Evolutionary conservation across 208 protist genomes (phyloP).

Genomic region (Crithidia mellificae): DNA sequence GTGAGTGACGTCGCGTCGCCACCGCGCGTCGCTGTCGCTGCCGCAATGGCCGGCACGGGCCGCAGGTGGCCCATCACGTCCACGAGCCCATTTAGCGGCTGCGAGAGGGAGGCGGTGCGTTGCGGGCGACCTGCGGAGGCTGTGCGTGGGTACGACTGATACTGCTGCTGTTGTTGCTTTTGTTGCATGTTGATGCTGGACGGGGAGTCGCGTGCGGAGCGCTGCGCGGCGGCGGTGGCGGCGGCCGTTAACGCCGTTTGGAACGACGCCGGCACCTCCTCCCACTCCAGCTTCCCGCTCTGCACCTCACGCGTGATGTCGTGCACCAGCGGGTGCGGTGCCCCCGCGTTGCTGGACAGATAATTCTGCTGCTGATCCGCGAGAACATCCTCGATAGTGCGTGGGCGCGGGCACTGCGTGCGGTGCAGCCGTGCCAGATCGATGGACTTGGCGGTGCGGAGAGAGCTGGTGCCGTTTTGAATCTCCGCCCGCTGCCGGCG

Average conservation of each 20-base stretch:
- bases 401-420: constrained; percentile 46
- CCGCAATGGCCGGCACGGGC: constrained; percentile 13
- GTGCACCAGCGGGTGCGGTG: constrained; percentile 24
- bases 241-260: constrained; percentile 37
- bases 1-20: background rate
- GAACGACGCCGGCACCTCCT: constrained; percentile 48
- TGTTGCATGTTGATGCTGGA: too few species aligned
- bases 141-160: background rate
- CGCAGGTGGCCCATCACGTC: constrained; percentile 31
- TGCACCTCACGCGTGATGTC: constrained; percentile 47
- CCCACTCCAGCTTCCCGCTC: constrained; percentile 60
- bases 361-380: constrained; percentile 40
- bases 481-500: constrained; percentile 34
- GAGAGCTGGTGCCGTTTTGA: constrained; percentile 39
- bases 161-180: background rate
- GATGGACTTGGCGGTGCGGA: constrained; percentile 55
- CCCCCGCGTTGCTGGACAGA: constrained; percentile 6
- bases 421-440: constrained; percentile 46
- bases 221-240: background rate
- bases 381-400: constrained; percentile 78
- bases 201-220: background rate
- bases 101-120: constrained; percentile 19
- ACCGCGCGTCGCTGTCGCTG: constrained; percentile 8
- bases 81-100: constrained; percentile 21
- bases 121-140: background rate